phyloP scores from a whole-genome alignment of 2,329 filamentous ascomycete species.

The Penicillium sp. region DNA sequence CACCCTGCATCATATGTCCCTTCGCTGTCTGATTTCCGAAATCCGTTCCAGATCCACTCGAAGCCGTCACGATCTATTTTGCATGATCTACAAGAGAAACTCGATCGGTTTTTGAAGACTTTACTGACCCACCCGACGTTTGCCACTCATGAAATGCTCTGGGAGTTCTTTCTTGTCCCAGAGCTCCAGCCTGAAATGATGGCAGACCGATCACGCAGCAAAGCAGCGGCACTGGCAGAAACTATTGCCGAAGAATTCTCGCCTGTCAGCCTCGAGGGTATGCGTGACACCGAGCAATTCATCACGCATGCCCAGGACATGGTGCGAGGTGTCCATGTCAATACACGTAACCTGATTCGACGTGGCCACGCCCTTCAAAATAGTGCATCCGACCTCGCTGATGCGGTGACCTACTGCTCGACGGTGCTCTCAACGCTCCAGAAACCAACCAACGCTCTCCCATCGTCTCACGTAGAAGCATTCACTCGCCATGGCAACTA shows the following conservation, averaged over 20 bases:
- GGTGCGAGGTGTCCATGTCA: slow-evolving; percentile 75
- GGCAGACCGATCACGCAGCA: slow-evolving; percentile 77
- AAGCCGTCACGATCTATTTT: slow-evolving; percentile 82
- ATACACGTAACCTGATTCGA: slow-evolving; percentile 74
- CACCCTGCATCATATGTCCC: slow-evolving; percentile 96
- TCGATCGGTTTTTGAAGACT: slow-evolving; percentile 83
- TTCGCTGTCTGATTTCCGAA: slow-evolving; percentile 66
- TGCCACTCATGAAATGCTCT: slow-evolving; percentile 91
- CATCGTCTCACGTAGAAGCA: slow-evolving; percentile 60
- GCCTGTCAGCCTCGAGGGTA: slow-evolving; percentile 63
- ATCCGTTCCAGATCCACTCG: slow-evolving; percentile 87
- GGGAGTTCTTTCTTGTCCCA: slow-evolving; percentile 97
- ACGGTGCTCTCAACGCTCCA: slow-evolving; percentile 48
- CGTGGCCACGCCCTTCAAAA: slow-evolving; percentile 68
- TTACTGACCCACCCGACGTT: slow-evolving; percentile 87
- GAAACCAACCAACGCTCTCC: slow-evolving; percentile 56
- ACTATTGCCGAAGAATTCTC: slow-evolving; percentile 84
- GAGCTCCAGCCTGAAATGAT: slow-evolving; percentile 88
- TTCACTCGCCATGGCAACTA: slow-evolving; percentile 65
- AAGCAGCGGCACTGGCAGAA: slow-evolving; percentile 75
- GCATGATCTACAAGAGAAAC: slow-evolving; percentile 76
- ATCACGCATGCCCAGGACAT: slow-evolving; percentile 85
- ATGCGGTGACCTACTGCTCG: slow-evolving; percentile 39
- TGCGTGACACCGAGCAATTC: slow-evolving; percentile 87
- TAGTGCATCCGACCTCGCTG: slow-evolving; percentile 48